Base-by-base conservation (phyloP, 2,329 filamentous ascomycete genomes). In the Podosphaera xanthii region DNA sequence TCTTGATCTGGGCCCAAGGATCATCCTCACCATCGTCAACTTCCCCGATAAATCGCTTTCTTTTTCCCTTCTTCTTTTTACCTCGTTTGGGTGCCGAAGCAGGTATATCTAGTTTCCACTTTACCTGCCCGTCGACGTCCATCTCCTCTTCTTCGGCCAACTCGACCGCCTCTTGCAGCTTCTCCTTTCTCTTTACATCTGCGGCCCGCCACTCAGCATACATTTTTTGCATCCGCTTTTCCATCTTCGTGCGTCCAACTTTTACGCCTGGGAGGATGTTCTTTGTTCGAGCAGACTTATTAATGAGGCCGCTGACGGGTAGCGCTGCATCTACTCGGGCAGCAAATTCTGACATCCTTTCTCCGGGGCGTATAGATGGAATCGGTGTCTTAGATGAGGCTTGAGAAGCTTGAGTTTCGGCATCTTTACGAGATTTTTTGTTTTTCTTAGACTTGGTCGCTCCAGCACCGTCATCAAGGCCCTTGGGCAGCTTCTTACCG, bases 291-390 rank as follows among this genome's bases (percentile, higher is more conserved):
- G 62, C 71, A 0, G 76, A 78, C 66, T 83, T 84, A 63, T 76
- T 81, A 59, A 80, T 75, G 7, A 96, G 75, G 0, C 83, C 83
- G 6, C 81, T 74, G 0, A 98, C 72, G 0, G 91, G 91, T 5
- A 97, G 75, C 0, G 87, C 82, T 56, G 87, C 85, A 68, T 97
- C 84, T 5, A 98, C 92, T 36, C 90, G 82, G 9, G 83, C 80
- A 6, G 82, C 75, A 68, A 94, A 98, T 58, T 94, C 86, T 3
- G 84, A 81, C 67, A 97, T 74, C 58, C 81, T 80, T 71, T 98
- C 92, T 58, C 88, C 87, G 0, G 90, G 89, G 14, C 81, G 78
- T 63, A 97, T 96, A 55, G 79, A 86, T 0, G 82, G 82, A 2
- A 76, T 67, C 34, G 75, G 71, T 3, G 65, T 46, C 5, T 65